phyloP scores from a whole-genome alignment of 805 yeast species.

The Monosporozyma unispora region DNA sequence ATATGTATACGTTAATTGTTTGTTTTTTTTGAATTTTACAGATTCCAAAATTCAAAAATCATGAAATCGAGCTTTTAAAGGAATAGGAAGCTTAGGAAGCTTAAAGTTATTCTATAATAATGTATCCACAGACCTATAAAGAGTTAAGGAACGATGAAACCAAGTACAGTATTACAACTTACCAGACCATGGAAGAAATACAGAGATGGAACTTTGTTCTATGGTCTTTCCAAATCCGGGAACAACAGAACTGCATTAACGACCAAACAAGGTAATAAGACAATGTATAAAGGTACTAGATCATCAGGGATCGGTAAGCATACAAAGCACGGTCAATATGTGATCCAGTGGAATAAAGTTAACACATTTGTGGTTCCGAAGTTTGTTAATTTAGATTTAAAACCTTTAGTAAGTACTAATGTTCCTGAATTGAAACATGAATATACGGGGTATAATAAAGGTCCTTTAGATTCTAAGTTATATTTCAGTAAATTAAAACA shows the following conservation, averaged over 20 bases:
- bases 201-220: conserved; percentile 75
- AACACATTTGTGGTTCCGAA: conserved; percentile 82
- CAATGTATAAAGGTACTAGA: conserved; percentile 91
- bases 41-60: neutral
- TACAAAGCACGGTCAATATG: conserved; percentile 65
- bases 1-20: neutral
- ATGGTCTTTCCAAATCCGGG: conserved; percentile 71
- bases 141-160: conserved; percentile 35
- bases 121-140: neutral
- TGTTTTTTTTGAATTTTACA: neutral
- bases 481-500: conserved; percentile 66
- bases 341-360: conserved; percentile 75
- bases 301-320: conserved; percentile 86
- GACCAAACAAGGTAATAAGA: conserved; percentile 90
- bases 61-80: neutral
- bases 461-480: conserved; percentile 64
- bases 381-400: conserved; percentile 38
- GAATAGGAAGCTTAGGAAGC: neutral
- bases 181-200: conserved; percentile 86
- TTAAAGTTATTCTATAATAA: neutral
- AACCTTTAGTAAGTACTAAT: conserved; percentile 70
- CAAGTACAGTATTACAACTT: conserved; percentile 39
- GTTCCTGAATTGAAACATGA: conserved; percentile 62
- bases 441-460: conserved; percentile 60
- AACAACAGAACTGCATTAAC: conserved; percentile 77